Conservation (phyloP, 2,329 filamentous ascomycete species). For the Arthroderma sp. region DNA sequence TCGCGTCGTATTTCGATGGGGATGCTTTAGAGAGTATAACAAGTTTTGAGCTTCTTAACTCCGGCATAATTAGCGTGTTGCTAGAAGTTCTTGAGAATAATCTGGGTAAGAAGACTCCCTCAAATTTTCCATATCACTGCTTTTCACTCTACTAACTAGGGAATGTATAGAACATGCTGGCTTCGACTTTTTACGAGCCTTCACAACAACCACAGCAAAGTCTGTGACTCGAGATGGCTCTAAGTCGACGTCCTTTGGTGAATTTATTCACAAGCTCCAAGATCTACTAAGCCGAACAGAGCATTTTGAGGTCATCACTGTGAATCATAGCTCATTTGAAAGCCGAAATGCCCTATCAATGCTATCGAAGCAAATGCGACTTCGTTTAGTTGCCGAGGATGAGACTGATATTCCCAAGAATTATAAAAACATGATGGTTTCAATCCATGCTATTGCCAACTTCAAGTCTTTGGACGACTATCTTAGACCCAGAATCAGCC, state of each 20-base stretch:
- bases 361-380: constrained; percentile 86
- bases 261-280: constrained; percentile 86
- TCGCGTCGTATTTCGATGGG: constrained; percentile 76
- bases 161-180: constrained; percentile 43
- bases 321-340: constrained; percentile 54
- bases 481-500: constrained; percentile 71
- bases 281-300: constrained; percentile 92
- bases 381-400: constrained; percentile 80
- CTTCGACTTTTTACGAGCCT: constrained; percentile 75
- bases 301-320: constrained; percentile 94
- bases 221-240: constrained; percentile 52
- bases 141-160: constrained; percentile 3
- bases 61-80: constrained; percentile 73
- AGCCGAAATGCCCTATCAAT: constrained; percentile 68
- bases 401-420: constrained; percentile 53
- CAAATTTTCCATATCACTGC: constrained; percentile 1
- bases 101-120: constrained; percentile 27
- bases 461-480: constrained; percentile 97
- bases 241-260: constrained; percentile 71
- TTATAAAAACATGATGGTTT: constrained; percentile 93
- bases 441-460: constrained; percentile 93
- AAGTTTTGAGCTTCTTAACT: constrained; percentile 84
- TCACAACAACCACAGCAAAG: constrained; percentile 58
- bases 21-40: constrained; percentile 88
- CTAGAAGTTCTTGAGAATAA: constrained; percentile 68